These are phyloP conservation scores for Podospora appendiculata DNA, from an alignment of 495 filamentous ascomycete species.

Conservation along the genomic window DNA sequence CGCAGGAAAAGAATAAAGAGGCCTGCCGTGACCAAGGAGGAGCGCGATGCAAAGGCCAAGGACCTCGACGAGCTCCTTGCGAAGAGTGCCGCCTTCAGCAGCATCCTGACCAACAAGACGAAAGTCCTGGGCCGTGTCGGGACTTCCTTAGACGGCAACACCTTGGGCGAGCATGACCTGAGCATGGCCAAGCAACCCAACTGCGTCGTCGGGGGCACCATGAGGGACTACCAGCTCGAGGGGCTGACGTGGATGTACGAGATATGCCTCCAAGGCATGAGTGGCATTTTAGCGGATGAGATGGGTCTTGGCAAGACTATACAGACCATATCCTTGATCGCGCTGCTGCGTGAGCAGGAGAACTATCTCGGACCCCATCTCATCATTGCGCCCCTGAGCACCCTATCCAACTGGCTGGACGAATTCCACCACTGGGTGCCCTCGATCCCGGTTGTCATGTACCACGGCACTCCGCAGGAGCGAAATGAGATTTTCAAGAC, in stretches of 20 bases:
- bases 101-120: slow-evolving; percentile 48
- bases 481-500: slow-evolving; percentile 62
- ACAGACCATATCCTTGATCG: slow-evolving; percentile 86
- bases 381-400: slow-evolving; percentile 84
- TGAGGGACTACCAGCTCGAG: slow-evolving; percentile 92
- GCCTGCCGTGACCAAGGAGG: slow-evolving; percentile 40
- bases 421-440: slow-evolving; percentile 91
- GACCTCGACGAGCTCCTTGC: slow-evolving; percentile 42
- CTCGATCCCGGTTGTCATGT: slow-evolving; percentile 74
- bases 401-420: slow-evolving; percentile 91
- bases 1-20: slow-evolving; percentile 40
- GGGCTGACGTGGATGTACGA: slow-evolving; percentile 94
- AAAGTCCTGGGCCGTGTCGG: slow-evolving; percentile 47
- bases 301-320: slow-evolving; percentile 95
- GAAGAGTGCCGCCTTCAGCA: slow-evolving; percentile 40
- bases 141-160: slow-evolving; percentile 42
- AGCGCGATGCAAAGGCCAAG: slow-evolving; percentile 43
- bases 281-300: slow-evolving; percentile 92
- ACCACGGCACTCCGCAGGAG: slow-evolving; percentile 74
- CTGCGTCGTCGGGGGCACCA: slow-evolving; percentile 76
- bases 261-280: slow-evolving; percentile 70
- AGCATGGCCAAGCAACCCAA: slow-evolving; percentile 78
- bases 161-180: slow-evolving; percentile 68
- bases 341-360: slow-evolving; percentile 79
- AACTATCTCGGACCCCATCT: slow-evolving; percentile 77